Base-by-base conservation (phyloP, 352 stramenopile genomes). In the Phytophthora hybrid region DNA sequence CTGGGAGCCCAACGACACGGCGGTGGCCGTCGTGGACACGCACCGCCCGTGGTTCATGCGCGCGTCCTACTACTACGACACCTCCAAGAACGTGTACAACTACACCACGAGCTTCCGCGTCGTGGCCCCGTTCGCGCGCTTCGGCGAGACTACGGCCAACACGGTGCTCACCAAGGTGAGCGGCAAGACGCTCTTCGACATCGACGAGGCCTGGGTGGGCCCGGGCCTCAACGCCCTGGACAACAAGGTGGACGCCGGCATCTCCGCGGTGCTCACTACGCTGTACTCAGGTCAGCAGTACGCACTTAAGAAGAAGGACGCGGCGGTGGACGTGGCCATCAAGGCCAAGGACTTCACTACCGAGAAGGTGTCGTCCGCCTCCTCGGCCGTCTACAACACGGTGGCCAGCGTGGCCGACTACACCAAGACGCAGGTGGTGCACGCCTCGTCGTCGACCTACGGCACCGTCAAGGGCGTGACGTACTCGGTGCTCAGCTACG, bases 81-180 rank as follows among this genome's bases (percentile, higher is more conserved):
- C 81, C 34, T 77, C 72, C 59, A 93, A 91, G 83, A 76, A 75
- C n/a, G 80, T 93, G 70, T 93, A 93, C 78, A 74, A 79, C 74
- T 93, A 91, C 82, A 85, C 85, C 39, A 93, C 85, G 69, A 90
- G 83, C 75, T 93, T 93, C 74, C 81, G 78, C 23, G 66, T 87
- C 29, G 77, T 93, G 57, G 78, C 80, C 9, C 66, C 66, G 6
- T 74, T 93, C 37, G 85, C 85, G 16, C 85, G 81, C 34, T 87
- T 91, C 53, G 82, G 83, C 18, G 85, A 93, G 74, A 82, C 66
- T 39, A 90, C 72, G 37, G 73, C 81, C 53, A 91, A 93, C 61
- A 71, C 73, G 23, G 74, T 93, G 51, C 71, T 93, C 13, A 64
- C 80, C 14, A 87, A 81, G 53, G 69, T 93, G 69, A 87, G 64